These are phyloP conservation scores for Phytophthora aleatoria DNA, from an alignment of 352 stramenopile species.

Conservation along the genomic window DNA sequence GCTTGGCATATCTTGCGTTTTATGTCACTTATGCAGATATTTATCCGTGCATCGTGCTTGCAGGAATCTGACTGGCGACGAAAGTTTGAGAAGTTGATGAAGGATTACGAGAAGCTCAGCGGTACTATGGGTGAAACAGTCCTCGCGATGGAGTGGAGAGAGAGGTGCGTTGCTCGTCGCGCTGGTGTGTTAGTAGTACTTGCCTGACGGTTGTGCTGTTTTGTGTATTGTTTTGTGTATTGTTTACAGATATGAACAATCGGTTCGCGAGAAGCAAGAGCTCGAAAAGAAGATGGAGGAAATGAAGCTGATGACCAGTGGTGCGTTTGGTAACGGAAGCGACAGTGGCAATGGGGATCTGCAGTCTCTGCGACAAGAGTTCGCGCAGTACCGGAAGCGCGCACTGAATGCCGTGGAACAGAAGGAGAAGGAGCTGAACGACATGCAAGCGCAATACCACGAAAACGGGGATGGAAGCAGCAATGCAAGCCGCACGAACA, in stretches of 20 bases:
- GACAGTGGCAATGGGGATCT: slow-evolving; percentile 51
- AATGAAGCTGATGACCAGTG: slow-evolving; percentile 50
- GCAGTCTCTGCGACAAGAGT: slow-evolving; percentile 74
- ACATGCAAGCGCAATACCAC: slow-evolving; percentile 68
- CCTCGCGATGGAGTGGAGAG: slow-evolving; percentile 84
- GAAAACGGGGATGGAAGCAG: slow-evolving; percentile 43
- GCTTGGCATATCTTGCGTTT: not conserved
- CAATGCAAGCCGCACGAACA: slow-evolving; percentile 44
- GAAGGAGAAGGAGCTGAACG: slow-evolving; percentile 80
- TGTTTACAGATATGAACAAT: slow-evolving; percentile 68
- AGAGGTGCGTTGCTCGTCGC: slow-evolving; percentile 41
- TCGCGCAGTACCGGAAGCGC: slow-evolving; percentile 78
- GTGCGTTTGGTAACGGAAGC: slow-evolving; percentile 30
- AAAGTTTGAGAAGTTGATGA: slow-evolving; percentile 86
- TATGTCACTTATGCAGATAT: not conserved
- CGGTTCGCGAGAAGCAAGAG: slow-evolving; percentile 74
- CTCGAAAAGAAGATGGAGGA: slow-evolving; percentile 79
- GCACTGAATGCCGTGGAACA: slow-evolving; percentile 82
- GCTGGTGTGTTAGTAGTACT: not conserved
- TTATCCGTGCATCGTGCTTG: not conserved
- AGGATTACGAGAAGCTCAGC: slow-evolving; percentile 88
- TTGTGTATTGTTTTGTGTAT: slow-evolving; percentile 2
- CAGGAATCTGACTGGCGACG: slow-evolving; percentile 81
- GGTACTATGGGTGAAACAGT: slow-evolving; percentile 87
- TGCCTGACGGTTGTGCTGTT: not conserved